Evolutionary conservation across 2,329 filamentous ascomycete genomes (phyloP).

Genomic region (Helminthosporium solani): DNA sequence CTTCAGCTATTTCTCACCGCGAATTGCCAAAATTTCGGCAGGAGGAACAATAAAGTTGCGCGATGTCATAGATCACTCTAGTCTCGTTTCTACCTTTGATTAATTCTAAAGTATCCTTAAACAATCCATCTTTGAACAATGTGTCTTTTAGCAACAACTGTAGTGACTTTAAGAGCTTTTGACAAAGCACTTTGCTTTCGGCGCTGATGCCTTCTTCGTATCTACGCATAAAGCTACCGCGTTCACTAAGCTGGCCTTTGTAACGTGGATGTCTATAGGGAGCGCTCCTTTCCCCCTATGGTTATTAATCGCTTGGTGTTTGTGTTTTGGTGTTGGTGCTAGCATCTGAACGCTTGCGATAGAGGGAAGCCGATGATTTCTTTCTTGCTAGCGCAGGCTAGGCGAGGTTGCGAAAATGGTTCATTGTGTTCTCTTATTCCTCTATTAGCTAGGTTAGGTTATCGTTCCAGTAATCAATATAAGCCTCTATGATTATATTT

Average conservation of each 20-base stretch:
- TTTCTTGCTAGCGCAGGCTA: constrained; percentile 12
- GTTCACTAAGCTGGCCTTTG: constrained; percentile 13
- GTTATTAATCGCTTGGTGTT: constrained; percentile 16
- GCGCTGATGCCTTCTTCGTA: constrained; percentile 11
- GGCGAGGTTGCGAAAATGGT: constrained; percentile 12
- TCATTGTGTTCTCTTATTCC: constrained; percentile 19
- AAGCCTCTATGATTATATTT: constrained; percentile 11
- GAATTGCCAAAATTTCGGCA: constrained; percentile 12
- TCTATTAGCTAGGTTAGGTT: constrained; percentile 16
- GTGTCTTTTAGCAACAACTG: constrained; percentile 14
- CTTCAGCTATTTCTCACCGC: constrained; percentile 14
- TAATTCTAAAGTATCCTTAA: constrained; percentile 37
- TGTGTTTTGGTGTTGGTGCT: constrained; percentile 13
- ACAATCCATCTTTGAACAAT: constrained; percentile 27
- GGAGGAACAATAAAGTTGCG: constrained; percentile 17
- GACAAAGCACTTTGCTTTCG: constrained; percentile 15
- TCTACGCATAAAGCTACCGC: constrained; percentile 17
- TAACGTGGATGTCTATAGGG: constrained; percentile 17
- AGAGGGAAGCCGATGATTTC: constrained; percentile 9
- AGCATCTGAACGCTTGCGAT: constrained; percentile 15
- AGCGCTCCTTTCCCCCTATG: constrained; percentile 12
- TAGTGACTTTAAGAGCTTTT: constrained; percentile 12
- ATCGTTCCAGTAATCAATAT: constrained; percentile 14
- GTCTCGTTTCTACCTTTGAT: constrained; percentile 26
- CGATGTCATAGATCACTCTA: constrained; percentile 16